phyloP scores from a whole-genome alignment of 176 grass and related monocot species.

The Musa troglodytarum region DNA sequence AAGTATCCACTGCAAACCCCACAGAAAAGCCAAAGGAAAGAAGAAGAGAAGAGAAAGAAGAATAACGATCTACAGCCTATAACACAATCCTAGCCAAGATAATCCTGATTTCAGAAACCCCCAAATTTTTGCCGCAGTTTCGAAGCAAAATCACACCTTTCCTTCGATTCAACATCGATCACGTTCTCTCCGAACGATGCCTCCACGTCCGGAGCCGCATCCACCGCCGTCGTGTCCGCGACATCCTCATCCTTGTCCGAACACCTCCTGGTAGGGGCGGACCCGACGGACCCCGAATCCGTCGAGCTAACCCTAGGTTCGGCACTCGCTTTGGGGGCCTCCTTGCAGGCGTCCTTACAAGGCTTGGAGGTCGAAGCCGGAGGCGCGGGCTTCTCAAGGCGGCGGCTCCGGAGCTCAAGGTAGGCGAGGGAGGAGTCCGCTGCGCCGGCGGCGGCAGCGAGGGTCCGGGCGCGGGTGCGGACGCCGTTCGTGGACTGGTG shows the following conservation, averaged over 20 bases:
- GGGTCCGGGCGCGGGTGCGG: slow-evolving; percentile 74
- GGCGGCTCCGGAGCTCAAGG: slow-evolving; percentile 74
- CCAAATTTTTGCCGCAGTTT: background rate
- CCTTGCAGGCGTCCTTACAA: slow-evolving; percentile 22
- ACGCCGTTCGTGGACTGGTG: slow-evolving; percentile 47
- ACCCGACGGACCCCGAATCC: slow-evolving; percentile 26
- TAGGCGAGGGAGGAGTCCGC: slow-evolving; percentile 34
- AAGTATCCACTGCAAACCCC: background rate
- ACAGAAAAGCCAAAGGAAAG: background rate
- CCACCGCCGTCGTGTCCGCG: background rate
- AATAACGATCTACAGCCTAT: background rate
- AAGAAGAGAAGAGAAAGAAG: background rate
- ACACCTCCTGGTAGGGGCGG: background rate
- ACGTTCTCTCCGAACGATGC: slow-evolving; percentile 54
- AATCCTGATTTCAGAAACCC: background rate
- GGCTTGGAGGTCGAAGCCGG: background rate
- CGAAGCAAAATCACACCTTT: slow-evolving; percentile 27
- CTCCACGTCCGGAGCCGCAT: slow-evolving; percentile 32
- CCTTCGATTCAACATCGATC: slow-evolving; percentile 34
- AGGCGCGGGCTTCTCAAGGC: slow-evolving; percentile 54
- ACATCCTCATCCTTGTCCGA: background rate
- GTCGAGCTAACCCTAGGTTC: background rate
- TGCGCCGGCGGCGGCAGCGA: slow-evolving; percentile 33
- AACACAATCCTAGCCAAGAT: background rate
- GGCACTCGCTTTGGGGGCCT: background rate